Conservation (phyloP, 345 rosid species). For the Populus pruinosa region DNA sequence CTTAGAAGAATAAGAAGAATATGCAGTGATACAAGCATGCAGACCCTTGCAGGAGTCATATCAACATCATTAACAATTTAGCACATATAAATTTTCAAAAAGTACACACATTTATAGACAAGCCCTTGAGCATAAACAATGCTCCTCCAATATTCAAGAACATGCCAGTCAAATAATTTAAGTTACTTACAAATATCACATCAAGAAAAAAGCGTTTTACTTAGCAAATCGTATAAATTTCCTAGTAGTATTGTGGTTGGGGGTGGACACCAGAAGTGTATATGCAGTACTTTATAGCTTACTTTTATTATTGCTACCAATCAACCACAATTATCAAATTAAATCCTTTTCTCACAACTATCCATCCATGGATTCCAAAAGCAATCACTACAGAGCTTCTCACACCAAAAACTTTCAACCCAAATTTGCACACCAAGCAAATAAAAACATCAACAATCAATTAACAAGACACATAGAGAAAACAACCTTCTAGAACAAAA, state of each 20-base stretch:
- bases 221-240: too few relatives aligned
- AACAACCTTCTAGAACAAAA: neutral
- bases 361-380: neutral
- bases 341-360: neutral
- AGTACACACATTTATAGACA: neutral
- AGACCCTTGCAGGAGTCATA: neutral
- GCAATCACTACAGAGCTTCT: neutral
- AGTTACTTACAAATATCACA: neutral
- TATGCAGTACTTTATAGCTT: neutral
- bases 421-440: neutral
- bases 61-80: neutral
- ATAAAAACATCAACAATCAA: neutral
- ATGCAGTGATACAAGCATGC: neutral
- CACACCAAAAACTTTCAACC: neutral
- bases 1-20: conserved; percentile 35
- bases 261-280: too few relatives aligned
- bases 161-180: neutral
- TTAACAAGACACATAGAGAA: neutral
- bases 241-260: too few relatives aligned
- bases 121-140: neutral
- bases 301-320: neutral
- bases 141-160: neutral
- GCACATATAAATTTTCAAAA: neutral
- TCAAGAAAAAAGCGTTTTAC: neutral
- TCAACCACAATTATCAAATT: neutral